phyloP scores from a whole-genome alignment of 192 early-diverging fungal genomes.

The Radiomyces spectabilis region DNA sequence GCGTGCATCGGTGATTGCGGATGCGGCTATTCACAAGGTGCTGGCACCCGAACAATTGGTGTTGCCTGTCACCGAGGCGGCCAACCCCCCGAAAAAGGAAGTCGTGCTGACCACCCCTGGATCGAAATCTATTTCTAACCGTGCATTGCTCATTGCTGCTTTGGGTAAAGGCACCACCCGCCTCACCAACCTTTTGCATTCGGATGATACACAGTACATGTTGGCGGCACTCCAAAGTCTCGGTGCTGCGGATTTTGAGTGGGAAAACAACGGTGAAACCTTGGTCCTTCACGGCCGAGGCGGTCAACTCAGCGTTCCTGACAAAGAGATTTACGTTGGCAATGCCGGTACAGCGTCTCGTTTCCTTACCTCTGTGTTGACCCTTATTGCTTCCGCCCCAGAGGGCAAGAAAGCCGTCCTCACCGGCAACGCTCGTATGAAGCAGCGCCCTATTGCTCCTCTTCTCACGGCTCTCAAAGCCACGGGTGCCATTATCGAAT shows the following conservation, averaged over 20 bases:
- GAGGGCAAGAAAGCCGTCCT: slow-evolving; percentile 46
- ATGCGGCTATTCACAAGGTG: slow-evolving; percentile 76
- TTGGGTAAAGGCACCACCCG: slow-evolving; percentile 76
- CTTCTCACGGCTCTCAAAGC: slow-evolving; percentile 75
- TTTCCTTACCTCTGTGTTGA: slow-evolving; percentile 85
- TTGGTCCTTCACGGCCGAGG: slow-evolving; percentile 78
- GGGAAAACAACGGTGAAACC: slow-evolving; percentile 90
- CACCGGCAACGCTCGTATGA: slow-evolving; percentile 97
- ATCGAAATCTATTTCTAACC: slow-evolving; percentile 97
- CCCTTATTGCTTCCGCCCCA: slow-evolving; percentile 48
- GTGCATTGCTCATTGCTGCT: slow-evolving; percentile 87
- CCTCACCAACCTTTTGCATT: slow-evolving; percentile 83
- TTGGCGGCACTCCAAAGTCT: slow-evolving; percentile 83
- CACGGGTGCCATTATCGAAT: slow-evolving; percentile 77
- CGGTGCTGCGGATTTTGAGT: slow-evolving; percentile 76
- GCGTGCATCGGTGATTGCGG: slow-evolving; percentile 75
- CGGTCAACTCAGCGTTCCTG: slow-evolving; percentile 68
- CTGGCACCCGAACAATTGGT: slow-evolving; percentile 72
- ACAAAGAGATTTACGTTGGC: slow-evolving; percentile 81
- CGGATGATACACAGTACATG: slow-evolving; percentile 98
- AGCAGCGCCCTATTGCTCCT: slow-evolving; percentile 89
- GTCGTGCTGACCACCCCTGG: slow-evolving; percentile 76
- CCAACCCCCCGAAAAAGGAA: slow-evolving; percentile 28
- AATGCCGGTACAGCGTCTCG: slow-evolving; percentile 97
- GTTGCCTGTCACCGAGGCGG: slow-evolving; percentile 40